Conservation (phyloP, 257 asterid species). For the Primulina huaijiensis region DNA sequence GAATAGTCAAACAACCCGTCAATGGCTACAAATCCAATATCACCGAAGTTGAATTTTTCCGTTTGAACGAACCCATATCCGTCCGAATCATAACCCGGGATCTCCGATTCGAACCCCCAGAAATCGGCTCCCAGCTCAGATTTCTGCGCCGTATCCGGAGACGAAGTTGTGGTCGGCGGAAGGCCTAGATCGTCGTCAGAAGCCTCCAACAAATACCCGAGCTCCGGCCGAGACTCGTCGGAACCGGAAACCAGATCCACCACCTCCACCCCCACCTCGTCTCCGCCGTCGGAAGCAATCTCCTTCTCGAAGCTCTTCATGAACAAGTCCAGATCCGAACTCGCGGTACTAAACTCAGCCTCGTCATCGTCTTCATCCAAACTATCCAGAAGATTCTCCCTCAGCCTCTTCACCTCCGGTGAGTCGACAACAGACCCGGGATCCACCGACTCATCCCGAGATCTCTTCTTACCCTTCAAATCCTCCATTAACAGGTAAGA, state of each 20-base stretch:
- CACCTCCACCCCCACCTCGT: constrained; percentile 6
- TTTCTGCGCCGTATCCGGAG: constrained; percentile 22
- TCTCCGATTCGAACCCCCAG: constrained; percentile 33
- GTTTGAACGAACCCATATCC: constrained; percentile 36
- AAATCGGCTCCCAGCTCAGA: constrained; percentile 36
- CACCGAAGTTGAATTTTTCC: constrained; percentile 17
- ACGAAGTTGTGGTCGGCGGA: constrained; percentile 43
- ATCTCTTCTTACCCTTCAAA: constrained; percentile 31
- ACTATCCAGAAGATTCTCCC: constrained; percentile 45
- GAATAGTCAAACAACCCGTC: constrained; percentile 49
- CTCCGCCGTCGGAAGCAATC: constrained; percentile 28
- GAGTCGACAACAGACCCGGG: constrained; percentile 32
- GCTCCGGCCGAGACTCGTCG: constrained; percentile 47
- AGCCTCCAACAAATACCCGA: constrained; percentile 60
- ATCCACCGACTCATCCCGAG: constrained; percentile 28
- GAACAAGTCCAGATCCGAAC: constrained; percentile 55
- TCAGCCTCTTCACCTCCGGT: constrained; percentile 59
- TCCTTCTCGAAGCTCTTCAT: constrained; percentile 65
- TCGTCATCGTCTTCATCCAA: constrained; percentile 40
- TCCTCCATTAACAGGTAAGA: constrained; percentile 22
- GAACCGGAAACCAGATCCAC: constrained; percentile 28
- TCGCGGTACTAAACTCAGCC: constrained; percentile 34
- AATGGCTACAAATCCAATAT: constrained; percentile 34
- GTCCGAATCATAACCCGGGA: constrained; percentile 39
- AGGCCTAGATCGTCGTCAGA: constrained; percentile 71